A percentile compares a stretch with the other conserved stretches of the same genome.
Evolutionary conservation across 1,139 yeast genomes (phyloP).

Genomic region (Arxiozyma slooffiae): DNA sequence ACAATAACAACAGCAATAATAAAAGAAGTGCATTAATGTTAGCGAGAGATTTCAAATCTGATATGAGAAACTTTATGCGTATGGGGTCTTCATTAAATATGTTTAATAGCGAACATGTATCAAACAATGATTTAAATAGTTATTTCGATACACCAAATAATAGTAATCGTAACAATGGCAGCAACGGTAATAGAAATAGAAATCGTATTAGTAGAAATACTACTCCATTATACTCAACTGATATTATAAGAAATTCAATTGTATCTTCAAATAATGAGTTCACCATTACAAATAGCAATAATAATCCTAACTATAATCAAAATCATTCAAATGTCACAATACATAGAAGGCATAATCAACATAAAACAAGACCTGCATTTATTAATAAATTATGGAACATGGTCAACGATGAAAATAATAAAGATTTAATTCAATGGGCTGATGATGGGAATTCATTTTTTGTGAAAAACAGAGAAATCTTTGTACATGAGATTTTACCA

Average conservation of each 20-base stretch:
- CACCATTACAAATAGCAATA: not conserved
- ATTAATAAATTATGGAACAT: conserved; percentile 89
- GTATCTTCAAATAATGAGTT: not conserved
- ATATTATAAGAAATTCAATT: conserved; percentile 4
- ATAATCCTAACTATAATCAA: not conserved
- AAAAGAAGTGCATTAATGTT: conserved; percentile 3
- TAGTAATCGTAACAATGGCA: not conserved
- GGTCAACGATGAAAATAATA: conserved; percentile 73
- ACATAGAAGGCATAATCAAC: conserved; percentile 4
- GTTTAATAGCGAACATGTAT: not conserved
- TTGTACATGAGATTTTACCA: conserved; percentile 79
- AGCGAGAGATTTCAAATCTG: conserved; percentile 3
- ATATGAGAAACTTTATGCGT: conserved; percentile 3
- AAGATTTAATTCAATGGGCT: conserved; percentile 70
- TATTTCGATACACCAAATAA: not conserved
- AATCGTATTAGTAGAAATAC: not conserved
- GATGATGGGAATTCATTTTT: conserved; percentile 78
- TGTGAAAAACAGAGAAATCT: conserved; percentile 74
- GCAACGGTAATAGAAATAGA: not conserved
- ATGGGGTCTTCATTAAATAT: conserved; percentile 3
- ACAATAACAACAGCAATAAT: not conserved
- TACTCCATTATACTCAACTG: conserved; percentile 3
- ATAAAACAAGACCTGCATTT: conserved; percentile 64
- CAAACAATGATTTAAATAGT: not conserved
- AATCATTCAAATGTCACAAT: not conserved